Percentiles rank a stretch among this genome's conserved stretches.
Conservation (phyloP, 306 rosid species). For the Gastrolobium bilobum region DNA sequence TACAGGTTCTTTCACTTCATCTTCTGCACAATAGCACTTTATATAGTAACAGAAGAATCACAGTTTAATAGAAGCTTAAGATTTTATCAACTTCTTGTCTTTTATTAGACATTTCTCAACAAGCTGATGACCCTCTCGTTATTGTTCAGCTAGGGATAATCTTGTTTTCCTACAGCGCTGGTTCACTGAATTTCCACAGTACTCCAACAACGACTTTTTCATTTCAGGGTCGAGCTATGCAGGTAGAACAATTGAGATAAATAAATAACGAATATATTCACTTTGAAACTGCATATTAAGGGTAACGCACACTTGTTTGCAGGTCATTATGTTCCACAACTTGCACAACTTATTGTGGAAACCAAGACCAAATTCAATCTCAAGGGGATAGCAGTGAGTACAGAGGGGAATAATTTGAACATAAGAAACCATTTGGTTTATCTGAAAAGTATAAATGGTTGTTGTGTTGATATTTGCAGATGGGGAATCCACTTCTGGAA, state of each 20-base stretch:
- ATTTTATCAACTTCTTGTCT: neutral
- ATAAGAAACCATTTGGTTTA: neutral
- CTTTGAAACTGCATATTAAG: neutral
- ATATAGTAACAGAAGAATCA: neutral
- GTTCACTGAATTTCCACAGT: conserved; percentile 65
- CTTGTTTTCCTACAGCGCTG: conserved; percentile 64
- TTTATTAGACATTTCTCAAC: neutral
- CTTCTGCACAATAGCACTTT: neutral
- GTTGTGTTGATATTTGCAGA: conserved; percentile 46
- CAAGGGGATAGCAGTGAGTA: conserved; percentile 77
- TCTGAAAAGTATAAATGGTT: neutral
- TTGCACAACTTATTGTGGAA: conserved; percentile 64
- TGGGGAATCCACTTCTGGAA: conserved; percentile 77
- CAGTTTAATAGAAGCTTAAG: neutral
- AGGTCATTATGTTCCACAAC: conserved; percentile 86
- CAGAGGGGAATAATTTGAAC: neutral
- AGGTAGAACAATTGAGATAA: conserved; percentile 47
- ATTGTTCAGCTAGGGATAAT: conserved; percentile 64
- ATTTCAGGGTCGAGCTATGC: conserved; percentile 78
- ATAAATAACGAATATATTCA: neutral
- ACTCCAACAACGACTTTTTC: conserved; percentile 59
- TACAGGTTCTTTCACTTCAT: conserved; percentile 56
- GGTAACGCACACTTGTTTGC: conserved; percentile 7
- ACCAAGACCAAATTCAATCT: conserved; percentile 57
- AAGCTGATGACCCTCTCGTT: neutral